Conservation (phyloP, 176 grass and related monocot species). For the Secale cereale region DNA sequence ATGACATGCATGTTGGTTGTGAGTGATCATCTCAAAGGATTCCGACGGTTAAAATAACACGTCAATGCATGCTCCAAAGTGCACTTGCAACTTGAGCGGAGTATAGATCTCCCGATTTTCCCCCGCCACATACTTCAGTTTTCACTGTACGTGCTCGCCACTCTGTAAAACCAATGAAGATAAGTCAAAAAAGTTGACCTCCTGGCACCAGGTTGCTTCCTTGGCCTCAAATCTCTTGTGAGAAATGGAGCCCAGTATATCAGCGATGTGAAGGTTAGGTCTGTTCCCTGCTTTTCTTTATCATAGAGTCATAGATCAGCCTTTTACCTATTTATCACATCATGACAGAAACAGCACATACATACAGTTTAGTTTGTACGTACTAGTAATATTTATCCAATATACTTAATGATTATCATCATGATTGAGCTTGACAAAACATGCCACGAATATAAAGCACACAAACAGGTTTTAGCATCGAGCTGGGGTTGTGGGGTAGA, state of each 20-base stretch:
- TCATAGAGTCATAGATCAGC: neutral
- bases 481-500: neutral
- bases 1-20: constrained; percentile 28
- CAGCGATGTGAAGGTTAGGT: constrained; percentile 32
- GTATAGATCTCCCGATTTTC: neutral
- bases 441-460: neutral
- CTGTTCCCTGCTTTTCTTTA: constrained; percentile 26
- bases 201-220: constrained; percentile 28
- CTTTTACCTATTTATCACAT: constrained; percentile 5
- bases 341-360: neutral
- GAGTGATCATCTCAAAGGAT: neutral
- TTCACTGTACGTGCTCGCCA: neutral
- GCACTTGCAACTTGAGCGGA: neutral
- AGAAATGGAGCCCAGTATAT: neutral
- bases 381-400: neutral
- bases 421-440: constrained; percentile 32
- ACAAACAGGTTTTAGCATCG: neutral
- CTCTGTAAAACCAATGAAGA: constrained; percentile 10
- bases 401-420: neutral
- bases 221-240: constrained; percentile 19
- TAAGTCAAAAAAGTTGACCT: constrained; percentile 30
- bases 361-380: neutral
- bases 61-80: neutral
- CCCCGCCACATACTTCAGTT: neutral
- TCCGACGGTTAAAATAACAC: constrained; percentile 20